These are phyloP conservation scores for Naganishia kalamii DNA, from an alignment of 768 basidiomycete genomes.

Conservation along the genomic window DNA sequence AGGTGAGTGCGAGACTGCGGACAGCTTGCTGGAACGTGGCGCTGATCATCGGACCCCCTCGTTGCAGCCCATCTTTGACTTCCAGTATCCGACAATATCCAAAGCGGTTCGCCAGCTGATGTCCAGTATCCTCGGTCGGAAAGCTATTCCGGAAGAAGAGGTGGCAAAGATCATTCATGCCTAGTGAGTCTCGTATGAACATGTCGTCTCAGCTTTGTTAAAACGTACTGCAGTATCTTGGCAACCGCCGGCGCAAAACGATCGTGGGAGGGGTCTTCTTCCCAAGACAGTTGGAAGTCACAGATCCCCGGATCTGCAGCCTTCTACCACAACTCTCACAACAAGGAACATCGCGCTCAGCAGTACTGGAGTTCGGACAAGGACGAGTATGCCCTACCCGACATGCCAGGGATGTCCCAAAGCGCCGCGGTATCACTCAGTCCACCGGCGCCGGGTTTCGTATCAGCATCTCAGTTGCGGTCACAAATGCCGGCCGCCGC, in stretches of 20 bases:
- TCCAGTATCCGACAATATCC: constrained; percentile 51
- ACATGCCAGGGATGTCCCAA: constrained; percentile 12
- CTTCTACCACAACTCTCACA: constrained; percentile 23
- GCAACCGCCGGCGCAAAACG: background rate
- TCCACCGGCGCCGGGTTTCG: constrained; percentile 15
- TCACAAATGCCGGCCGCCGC: background rate
- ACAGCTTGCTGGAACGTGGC: too few relatives aligned
- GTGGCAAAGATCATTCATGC: constrained; percentile 18
- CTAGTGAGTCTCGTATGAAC: constrained; percentile 14
- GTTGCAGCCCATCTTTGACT: constrained; percentile 50
- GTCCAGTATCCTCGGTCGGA: constrained; percentile 55
- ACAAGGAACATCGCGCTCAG: constrained; percentile 26
- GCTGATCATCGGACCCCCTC: background rate
- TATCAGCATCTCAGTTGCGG: constrained; percentile 22
- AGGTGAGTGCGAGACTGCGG: constrained; percentile 48
- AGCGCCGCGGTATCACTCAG: background rate
- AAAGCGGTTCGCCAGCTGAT: constrained; percentile 52
- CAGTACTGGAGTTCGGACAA: constrained; percentile 44
- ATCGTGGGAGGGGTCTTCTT: background rate
- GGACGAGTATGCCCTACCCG: constrained; percentile 44
- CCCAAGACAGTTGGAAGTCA: background rate
- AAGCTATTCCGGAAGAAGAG: constrained; percentile 1
- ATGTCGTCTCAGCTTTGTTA: background rate
- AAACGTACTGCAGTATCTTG: background rate
- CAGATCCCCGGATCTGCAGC: constrained; percentile 30